Conservation (phyloP, 148 eudicot species). For the Rheum nobile region DNA sequence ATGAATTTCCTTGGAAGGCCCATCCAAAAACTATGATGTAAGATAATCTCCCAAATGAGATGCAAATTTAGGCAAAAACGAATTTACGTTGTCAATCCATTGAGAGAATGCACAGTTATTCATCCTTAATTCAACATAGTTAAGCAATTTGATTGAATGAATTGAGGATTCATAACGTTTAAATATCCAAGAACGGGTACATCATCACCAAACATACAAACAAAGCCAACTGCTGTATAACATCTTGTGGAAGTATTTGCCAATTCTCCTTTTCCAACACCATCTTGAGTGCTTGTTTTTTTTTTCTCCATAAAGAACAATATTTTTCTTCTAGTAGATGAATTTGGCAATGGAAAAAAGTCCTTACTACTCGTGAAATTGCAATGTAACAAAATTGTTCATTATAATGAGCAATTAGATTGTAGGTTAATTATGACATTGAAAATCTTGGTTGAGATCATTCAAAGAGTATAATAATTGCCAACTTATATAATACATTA, state of each 20-base stretch:
- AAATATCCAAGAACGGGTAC: constrained; percentile 64
- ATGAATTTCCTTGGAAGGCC: too few relatives aligned
- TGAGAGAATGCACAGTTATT: constrained; percentile 59
- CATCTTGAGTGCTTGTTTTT: constrained; percentile 77
- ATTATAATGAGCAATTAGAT: too few relatives aligned
- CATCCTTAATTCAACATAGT: constrained; percentile 29
- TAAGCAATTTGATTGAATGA: constrained; percentile 29
- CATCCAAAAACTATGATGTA: too few relatives aligned
- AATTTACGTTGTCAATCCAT: constrained; percentile 65
- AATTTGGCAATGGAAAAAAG: too few relatives aligned
- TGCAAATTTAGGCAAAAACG: constrained; percentile 46
- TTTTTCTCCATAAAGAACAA: too few relatives aligned
- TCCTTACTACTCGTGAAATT: too few relatives aligned
- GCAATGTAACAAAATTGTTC: too few relatives aligned
- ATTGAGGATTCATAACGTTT: constrained; percentile 23
- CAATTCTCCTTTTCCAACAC: constrained; percentile 90
- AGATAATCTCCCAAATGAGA: constrained; percentile 33
- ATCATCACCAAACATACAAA: constrained; percentile 92
- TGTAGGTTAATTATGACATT: too few relatives aligned
- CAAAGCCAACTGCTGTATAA: constrained; percentile 65
- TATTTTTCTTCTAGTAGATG: too few relatives aligned
- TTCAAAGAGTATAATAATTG: too few relatives aligned
- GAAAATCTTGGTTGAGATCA: too few relatives aligned
- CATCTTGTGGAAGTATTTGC: constrained; percentile 72
- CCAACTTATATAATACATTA: too few relatives aligned